A percentile compares a stretch with the other conserved stretches of the same genome.
Evolutionary conservation across 352 stramenopile genomes (phyloP).

Genomic region (Phytophthora palmivora): DNA sequence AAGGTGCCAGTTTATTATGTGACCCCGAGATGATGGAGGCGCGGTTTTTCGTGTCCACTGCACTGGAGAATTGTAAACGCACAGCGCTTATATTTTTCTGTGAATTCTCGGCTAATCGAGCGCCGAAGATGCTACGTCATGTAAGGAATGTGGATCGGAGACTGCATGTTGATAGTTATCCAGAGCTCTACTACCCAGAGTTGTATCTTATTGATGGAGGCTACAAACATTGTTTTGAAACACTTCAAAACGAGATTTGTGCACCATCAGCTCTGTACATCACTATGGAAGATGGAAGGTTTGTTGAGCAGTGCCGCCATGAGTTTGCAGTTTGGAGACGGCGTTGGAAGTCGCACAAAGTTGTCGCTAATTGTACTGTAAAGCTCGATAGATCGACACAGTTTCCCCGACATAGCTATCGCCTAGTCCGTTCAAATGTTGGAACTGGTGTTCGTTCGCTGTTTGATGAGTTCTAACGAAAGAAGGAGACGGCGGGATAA

Average conservation of each 20-base stretch:
- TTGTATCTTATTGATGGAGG: conserved; percentile 75
- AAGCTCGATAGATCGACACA: conserved; percentile 41
- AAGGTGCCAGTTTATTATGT: conserved; percentile 45
- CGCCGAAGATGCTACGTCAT: conserved; percentile 74
- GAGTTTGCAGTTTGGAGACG: conserved; percentile 57
- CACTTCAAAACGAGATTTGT: conserved; percentile 45
- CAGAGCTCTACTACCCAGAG: conserved; percentile 71
- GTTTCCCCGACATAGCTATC: neutral
- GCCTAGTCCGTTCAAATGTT: neutral
- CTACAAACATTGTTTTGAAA: conserved; percentile 79
- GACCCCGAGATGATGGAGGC: conserved; percentile 54
- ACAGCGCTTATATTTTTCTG: conserved; percentile 74
- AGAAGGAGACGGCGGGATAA: no score
- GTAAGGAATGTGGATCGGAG: conserved; percentile 68
- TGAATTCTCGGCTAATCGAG: conserved; percentile 73
- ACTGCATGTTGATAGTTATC: conserved; percentile 65
- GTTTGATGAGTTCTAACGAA: conserved; percentile 33
- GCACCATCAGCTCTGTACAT: conserved; percentile 43
- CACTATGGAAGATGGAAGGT: conserved; percentile 56
- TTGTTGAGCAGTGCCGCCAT: conserved; percentile 48
- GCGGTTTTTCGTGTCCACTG: conserved; percentile 38
- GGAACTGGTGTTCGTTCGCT: conserved; percentile 33
- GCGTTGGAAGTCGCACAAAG: conserved; percentile 60
- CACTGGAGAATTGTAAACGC: conserved; percentile 31
- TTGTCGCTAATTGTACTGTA: conserved; percentile 36